A percentile compares a stretch with the other conserved stretches of the same genome.
phyloP scores from a whole-genome alignment of 2,329 filamentous ascomycete species.

The Xenoacremonium recifei region DNA sequence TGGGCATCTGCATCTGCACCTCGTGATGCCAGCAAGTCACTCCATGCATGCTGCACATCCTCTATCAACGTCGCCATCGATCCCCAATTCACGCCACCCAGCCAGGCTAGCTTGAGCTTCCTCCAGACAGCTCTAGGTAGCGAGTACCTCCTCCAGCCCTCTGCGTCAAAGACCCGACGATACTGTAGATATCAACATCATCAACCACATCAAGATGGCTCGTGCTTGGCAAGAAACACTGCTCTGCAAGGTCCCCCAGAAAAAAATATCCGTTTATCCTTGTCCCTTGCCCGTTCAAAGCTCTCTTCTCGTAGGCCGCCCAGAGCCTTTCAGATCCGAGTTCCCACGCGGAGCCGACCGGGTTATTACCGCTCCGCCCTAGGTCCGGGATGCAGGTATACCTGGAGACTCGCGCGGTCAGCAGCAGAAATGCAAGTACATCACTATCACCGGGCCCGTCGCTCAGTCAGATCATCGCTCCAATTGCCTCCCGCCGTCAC shows the following conservation, averaged over 20 bases:
- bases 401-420: not conserved
- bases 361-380: slow-evolving; percentile 22
- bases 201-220: no score
- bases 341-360: slow-evolving; percentile 16
- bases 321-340: slow-evolving; percentile 15
- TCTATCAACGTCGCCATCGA: no score
- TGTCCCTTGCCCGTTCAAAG: slow-evolving; percentile 11
- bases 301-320: slow-evolving; percentile 16
- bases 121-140: no score
- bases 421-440: slow-evolving; percentile 2
- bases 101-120: no score
- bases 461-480: slow-evolving; percentile 26
- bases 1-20: no score
- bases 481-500: slow-evolving; percentile 8
- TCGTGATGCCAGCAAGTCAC: no score
- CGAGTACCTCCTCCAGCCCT: no score
- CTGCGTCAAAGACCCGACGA: no score
- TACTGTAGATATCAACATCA: no score
- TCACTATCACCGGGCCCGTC: slow-evolving; percentile 7
- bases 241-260: not conserved
- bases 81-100: no score
- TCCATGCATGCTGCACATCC: no score
- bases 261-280: not conserved
- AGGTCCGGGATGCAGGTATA: slow-evolving; percentile 14
- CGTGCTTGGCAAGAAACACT: not conserved